Base-by-base conservation (phyloP, 768 basidiomycete species). In the Rhodotorula toruloides region DNA sequence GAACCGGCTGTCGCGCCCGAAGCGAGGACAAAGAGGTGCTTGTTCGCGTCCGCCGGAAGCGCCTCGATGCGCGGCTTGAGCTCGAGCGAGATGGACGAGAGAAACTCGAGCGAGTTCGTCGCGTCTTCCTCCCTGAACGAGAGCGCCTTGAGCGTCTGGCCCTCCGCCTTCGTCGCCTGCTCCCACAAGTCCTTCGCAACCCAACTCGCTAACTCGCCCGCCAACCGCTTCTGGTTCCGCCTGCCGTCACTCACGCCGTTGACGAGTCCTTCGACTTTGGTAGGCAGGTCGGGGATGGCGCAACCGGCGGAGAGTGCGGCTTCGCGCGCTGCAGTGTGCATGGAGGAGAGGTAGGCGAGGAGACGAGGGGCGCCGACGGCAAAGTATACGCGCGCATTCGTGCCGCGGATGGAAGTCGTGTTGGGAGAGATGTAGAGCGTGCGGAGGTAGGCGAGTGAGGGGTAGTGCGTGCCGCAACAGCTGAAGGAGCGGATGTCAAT, bases 381-480 rank as follows among this genome's bases (percentile, higher is more conserved):
- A 79, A 96, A 92, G 78, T 85, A 89, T 9, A 93, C 81, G 32
- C 90, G 85, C 31, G 84, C 84, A 62, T 86, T 85, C 0, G 84
- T 82, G 4, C 84, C 82, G 22, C 80, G 79, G 13, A 86, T 82
- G 16, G 84, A 77, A 62, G 87, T 87, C 14, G 85, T 87, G 74
- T 87, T 82, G 31, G 87, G 85, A 48, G 87, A 76, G 49, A 89
- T 77, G 79, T 89, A 86, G 57, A 89, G 78, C 72, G 68, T 86
- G 81, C 67, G 66, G 4, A 78, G 69, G 39, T 65, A 63, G 0
- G 78, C 68, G 54, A 92, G 82, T 58, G 84, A 85, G 11, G 90
- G 88, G 58, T 87, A 81, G 76, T 96, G 92, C 22, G 91, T 90
- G 17, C 89, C 87, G 61, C 87, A 88, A 77, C 90, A 90, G 59